Conservation (phyloP, 148 eudicot genomes). For the Chenopodium album region DNA sequence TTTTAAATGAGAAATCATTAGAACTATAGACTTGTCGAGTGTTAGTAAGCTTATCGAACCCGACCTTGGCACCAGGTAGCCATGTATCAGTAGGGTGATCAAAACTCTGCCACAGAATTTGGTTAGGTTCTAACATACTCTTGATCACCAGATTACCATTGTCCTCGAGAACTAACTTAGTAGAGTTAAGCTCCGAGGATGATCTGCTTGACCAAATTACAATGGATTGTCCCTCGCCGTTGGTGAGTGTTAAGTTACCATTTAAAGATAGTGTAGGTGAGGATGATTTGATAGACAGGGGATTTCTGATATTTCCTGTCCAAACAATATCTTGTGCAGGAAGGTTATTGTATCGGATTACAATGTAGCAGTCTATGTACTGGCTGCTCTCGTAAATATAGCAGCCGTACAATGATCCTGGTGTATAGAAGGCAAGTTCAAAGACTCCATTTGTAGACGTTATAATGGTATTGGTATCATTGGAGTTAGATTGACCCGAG, state of each 20-base stretch:
- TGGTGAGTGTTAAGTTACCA: too few species aligned
- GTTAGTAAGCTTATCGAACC: constrained; percentile 32
- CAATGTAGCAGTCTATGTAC: not conserved
- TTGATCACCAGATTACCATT: constrained; percentile 20
- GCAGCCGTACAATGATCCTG: not conserved
- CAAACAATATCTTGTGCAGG: not conserved
- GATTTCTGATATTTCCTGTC: not conserved
- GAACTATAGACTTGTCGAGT: constrained; percentile 24
- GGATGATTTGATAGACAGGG: too few species aligned
- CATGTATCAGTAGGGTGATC: constrained; percentile 41
- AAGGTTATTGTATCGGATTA: constrained; percentile 7
- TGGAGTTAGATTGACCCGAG: constrained; percentile 12
- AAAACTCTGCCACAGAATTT: constrained; percentile 23
- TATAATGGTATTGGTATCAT: not conserved
- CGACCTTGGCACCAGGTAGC: constrained; percentile 48
- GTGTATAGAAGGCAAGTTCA: not conserved
- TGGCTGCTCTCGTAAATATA: too few species aligned
- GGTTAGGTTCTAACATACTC: not conserved
- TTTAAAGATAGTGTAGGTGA: too few species aligned
- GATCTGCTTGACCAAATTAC: constrained; percentile 1
- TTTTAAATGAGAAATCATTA: constrained; percentile 37
- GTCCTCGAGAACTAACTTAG: constrained; percentile 11
- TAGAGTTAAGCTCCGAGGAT: not conserved
- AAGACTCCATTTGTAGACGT: constrained; percentile 9
- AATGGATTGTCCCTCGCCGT: not conserved